phyloP scores from a whole-genome alignment of 2,329 filamentous ascomycete genomes.

The Byssoonygena ceratinophila region DNA sequence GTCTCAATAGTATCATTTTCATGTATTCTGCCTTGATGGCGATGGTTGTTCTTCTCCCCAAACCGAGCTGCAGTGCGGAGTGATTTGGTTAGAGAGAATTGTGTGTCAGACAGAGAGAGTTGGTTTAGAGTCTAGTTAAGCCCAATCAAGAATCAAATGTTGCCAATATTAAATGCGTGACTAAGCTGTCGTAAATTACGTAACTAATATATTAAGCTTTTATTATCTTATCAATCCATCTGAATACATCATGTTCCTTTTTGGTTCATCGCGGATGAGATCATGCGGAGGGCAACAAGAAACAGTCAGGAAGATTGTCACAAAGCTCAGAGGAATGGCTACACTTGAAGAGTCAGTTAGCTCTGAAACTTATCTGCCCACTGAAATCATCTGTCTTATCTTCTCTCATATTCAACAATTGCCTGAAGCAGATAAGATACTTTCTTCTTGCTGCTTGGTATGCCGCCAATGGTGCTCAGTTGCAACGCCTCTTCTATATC shows the following conservation, averaged over 20 bases:
- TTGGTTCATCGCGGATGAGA: not conserved
- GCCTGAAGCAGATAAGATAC: conserved; percentile 31
- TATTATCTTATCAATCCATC: conserved; percentile 2
- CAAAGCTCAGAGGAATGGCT: not conserved
- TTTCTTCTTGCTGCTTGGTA: conserved; percentile 45
- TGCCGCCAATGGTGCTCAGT: conserved; percentile 49
- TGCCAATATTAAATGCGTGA: not conserved
- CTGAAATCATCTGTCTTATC: conserved; percentile 45
- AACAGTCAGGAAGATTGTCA: too few relatives aligned
- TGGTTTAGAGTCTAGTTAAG: too few relatives aligned
- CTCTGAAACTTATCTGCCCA: conserved; percentile 37
- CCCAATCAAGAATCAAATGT: not conserved
- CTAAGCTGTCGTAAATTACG: too few relatives aligned
- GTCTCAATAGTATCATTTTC: not conserved
- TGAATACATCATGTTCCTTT: too few relatives aligned
- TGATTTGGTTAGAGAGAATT: too few relatives aligned
- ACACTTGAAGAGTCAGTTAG: not conserved
- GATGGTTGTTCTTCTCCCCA: not conserved
- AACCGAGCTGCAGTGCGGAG: too few relatives aligned
- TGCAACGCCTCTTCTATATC: conserved; percentile 44
- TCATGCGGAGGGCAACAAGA: too few relatives aligned
- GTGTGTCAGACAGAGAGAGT: too few relatives aligned
- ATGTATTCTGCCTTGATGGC: not conserved
- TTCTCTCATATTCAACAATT: conserved; percentile 34
- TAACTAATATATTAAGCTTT: too few relatives aligned